These are phyloP conservation scores for Prunus armeniaca DNA, from an alignment of 306 rosid species.

Conservation along the genomic window DNA sequence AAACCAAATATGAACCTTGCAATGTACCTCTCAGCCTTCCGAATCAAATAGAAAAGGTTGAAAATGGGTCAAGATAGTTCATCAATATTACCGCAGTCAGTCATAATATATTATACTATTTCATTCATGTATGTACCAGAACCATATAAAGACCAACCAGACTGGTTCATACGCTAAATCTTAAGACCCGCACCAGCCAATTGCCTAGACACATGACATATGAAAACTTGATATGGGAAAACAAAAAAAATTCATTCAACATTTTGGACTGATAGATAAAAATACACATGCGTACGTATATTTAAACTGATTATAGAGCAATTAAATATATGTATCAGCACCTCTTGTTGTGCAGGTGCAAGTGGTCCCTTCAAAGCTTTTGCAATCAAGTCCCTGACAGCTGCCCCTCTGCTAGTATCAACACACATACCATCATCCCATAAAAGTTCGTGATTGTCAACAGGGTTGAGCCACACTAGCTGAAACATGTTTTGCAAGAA, in stretches of 20 bases:
- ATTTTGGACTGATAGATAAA: background rate
- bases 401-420: constrained; percentile 95
- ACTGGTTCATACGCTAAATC: background rate
- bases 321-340: constrained; percentile 16
- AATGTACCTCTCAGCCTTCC: background rate
- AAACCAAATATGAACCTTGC: too few relatives aligned
- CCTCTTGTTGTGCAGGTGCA: constrained; percentile 91
- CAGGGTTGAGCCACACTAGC: constrained; percentile 98
- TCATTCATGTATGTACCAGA: background rate
- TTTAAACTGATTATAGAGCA: background rate
- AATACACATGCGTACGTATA: background rate
- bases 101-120: background rate
- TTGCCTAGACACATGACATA: background rate
- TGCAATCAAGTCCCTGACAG: constrained; percentile 79
- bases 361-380: constrained; percentile 96
- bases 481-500: constrained; percentile 44
- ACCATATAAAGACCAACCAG: background rate
- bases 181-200: background rate
- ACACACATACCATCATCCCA: constrained; percentile 98
- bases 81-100: background rate
- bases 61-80: background rate
- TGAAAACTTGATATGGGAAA: background rate
- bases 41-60: background rate
- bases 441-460: constrained; percentile 77
- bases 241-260: background rate